Conservation (phyloP, 257 asterid species). For the Petunia axillaris region DNA sequence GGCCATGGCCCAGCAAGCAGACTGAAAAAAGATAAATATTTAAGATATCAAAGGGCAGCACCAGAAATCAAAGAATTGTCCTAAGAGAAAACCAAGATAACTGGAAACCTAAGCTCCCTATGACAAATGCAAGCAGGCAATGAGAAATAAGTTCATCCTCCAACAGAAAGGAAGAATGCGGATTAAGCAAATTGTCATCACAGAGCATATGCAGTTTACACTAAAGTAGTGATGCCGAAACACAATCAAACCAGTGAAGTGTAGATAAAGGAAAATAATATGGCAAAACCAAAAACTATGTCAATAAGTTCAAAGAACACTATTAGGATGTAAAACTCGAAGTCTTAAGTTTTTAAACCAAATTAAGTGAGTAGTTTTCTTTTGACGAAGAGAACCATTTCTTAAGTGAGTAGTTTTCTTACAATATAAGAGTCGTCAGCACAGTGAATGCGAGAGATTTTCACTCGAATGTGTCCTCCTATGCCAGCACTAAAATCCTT, state of each 20-base stretch:
- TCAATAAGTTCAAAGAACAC: no score
- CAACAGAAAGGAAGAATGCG: slow-evolving; percentile 15
- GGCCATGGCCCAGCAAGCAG: slow-evolving; percentile 99
- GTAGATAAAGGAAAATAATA: neutral
- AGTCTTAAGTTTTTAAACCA: neutral
- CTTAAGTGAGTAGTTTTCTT: neutral
- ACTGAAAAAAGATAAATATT: slow-evolving; percentile 56
- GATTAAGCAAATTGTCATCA: neutral
- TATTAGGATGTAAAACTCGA: slow-evolving; percentile 1
- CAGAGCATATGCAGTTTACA: neutral
- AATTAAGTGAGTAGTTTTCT: neutral
- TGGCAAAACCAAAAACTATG: no score
- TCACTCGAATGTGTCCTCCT: no score
- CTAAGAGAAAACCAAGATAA: neutral
- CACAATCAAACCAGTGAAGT: slow-evolving; percentile 1
- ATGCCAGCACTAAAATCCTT: no score
- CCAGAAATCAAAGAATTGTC: slow-evolving; percentile 3
- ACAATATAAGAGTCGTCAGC: neutral
- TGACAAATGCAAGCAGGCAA: slow-evolving; percentile 18
- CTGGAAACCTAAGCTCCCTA: neutral
- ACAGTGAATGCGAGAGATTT: no score
- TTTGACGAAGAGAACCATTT: no score
- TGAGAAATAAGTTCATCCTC: slow-evolving; percentile 6
- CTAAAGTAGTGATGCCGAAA: neutral
- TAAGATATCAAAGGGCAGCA: neutral